Conservation (phyloP, 768 basidiomycete genomes). For the Nevesoporus exiguus region DNA sequence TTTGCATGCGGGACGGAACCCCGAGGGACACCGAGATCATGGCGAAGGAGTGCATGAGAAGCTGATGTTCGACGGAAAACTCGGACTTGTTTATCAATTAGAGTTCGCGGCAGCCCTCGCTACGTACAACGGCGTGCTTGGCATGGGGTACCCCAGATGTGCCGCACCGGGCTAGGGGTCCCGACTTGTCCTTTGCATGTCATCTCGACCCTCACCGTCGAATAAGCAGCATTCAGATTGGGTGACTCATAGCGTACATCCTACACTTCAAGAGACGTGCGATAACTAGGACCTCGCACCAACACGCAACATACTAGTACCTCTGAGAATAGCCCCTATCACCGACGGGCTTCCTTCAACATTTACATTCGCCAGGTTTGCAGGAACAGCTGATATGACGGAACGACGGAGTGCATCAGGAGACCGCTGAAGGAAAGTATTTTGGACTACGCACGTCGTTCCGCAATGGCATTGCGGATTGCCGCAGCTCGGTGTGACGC, state of each 20-base stretch:
- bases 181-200: too few relatives aligned
- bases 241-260: neutral
- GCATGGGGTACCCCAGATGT: too few relatives aligned
- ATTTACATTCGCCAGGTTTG: conserved; percentile 17
- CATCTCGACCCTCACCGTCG: neutral
- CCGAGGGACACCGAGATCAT: neutral
- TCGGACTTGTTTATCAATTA: too few relatives aligned
- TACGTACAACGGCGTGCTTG: too few relatives aligned
- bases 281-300: neutral
- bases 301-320: neutral
- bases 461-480: conserved; percentile 18
- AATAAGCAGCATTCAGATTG: neutral
- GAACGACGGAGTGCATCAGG: neutral
- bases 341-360: neutral
- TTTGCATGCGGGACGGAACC: neutral
- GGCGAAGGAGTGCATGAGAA: neutral
- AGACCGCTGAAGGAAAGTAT: neutral
- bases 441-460: conserved; percentile 7
- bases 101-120: too few relatives aligned
- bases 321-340: neutral
- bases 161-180: too few relatives aligned
- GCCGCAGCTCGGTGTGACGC: conserved; percentile 12
- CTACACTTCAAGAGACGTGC: neutral
- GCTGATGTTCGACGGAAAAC: too few relatives aligned
- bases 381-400: conserved; percentile 8